These are phyloP conservation scores for Mortierella hygrophila DNA, from an alignment of 192 early-diverging fungal species.

Conservation along the genomic window DNA sequence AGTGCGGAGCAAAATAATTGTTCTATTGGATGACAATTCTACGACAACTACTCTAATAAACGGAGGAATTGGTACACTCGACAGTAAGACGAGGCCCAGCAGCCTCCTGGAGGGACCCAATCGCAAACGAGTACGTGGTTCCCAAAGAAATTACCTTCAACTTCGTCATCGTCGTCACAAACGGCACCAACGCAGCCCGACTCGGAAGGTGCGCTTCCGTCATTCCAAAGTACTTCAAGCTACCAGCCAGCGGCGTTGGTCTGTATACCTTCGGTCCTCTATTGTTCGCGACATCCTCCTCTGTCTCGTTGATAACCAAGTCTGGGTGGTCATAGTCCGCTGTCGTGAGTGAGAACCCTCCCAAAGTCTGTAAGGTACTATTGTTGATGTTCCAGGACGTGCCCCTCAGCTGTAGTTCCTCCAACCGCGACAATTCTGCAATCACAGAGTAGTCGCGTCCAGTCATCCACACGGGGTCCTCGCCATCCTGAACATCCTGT, in stretches of 20 bases:
- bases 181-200: neutral
- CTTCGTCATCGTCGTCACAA: constrained; percentile 22
- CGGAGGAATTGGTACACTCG: neutral
- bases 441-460: constrained; percentile 15
- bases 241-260: neutral
- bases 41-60: neutral
- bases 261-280: neutral
- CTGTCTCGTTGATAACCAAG: neutral
- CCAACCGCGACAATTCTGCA: constrained; percentile 14
- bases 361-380: neutral
- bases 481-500: constrained; percentile 1
- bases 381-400: constrained; percentile 30
- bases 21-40: too few relatives aligned
- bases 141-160: constrained; percentile 21
- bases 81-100: constrained; percentile 24
- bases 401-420: constrained; percentile 27
- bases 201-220: constrained; percentile 6
- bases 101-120: neutral
- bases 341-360: neutral
- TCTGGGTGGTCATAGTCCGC: neutral
- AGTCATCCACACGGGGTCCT: neutral
- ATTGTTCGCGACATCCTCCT: neutral
- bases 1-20: neutral
- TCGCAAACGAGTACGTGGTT: neutral
- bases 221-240: constrained; percentile 12